Evolutionary conservation across 2,329 filamentous ascomycete species (phyloP), one percentile per base, ranked within the genome.

Genomic region (Botrytis squamosa): DNA sequence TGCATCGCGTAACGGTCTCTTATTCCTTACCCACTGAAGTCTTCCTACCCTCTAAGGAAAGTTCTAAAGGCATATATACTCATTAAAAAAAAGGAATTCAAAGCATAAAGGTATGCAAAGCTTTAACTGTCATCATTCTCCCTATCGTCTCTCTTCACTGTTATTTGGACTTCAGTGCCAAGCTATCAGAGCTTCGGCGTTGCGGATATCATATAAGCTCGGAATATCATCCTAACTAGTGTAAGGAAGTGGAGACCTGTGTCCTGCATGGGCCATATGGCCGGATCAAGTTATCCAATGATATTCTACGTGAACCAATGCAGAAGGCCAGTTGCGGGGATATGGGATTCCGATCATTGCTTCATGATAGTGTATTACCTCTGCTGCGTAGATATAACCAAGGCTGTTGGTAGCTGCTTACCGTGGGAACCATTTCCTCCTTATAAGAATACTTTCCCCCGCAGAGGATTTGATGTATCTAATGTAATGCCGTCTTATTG

Each of bases 401-500:
- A 75, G 73, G 74, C 71, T 72, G 38, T 44, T 70, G 38, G 74
- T 72, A 73, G 36, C 71, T 72, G 38, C 40, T 52, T 70, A 42
- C 68, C 20, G n/a, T 29, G 49, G 55, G 55, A 10, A 46, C 9
- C 0, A 14, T 40, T 33, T 60, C 33, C n/a, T 64, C 22, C 42
- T 33, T 44, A 63, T 49, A 55, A 60, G 33, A 36, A 55, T 70
- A 14, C 60, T 46, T 44, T 46, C 40, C 68, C 44, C 36, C 62
- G 25, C 46, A 46, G 36, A 62, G 20, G 62, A 49, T 40, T 29
- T 70, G 6, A 70, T 66, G n/a, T 74, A 73, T 46, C 72, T 72
- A 42, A 46, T 78, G 74, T 77, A 75, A 97, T 97, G 93, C 92
- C 92, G 86, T 84, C 87, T 80, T 95, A 93, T 83, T 97, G 86